A percentile compares a stretch with the other conserved stretches of the same genome.
These are phyloP conservation scores for Phytophthora crassamura DNA, from an alignment of 352 stramenopile genomes.

Conservation along the genomic window DNA sequence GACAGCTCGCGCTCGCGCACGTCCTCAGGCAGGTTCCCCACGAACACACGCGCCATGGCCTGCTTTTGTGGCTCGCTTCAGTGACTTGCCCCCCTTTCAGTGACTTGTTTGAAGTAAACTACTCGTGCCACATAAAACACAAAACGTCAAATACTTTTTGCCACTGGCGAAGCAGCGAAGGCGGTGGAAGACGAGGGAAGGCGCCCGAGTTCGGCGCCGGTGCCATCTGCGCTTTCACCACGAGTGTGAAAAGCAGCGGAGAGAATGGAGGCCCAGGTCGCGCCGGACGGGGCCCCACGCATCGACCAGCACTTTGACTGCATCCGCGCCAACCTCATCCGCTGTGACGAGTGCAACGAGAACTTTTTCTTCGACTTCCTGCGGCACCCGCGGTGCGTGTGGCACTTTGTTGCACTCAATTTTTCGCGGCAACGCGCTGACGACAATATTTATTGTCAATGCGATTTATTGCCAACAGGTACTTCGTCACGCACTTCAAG, in stretches of 20 bases:
- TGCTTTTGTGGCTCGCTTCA: not conserved
- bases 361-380: slow-evolving; percentile 87
- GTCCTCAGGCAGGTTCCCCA: slow-evolving; percentile 67
- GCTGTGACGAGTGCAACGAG: slow-evolving; percentile 82
- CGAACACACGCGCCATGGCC: slow-evolving; percentile 54
- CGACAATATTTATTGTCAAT: slow-evolving; percentile 12
- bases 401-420: too few relatives aligned
- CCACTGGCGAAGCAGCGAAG: not conserved
- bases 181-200: not conserved
- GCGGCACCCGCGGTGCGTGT: slow-evolving; percentile 63
- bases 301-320: slow-evolving; percentile 76
- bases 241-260: not conserved
- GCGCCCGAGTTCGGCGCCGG: too few relatives aligned
- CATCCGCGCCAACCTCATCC: slow-evolving; percentile 72
- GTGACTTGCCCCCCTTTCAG: slow-evolving; percentile 6
- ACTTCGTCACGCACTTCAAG: slow-evolving; percentile 88
- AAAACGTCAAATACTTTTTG: too few relatives aligned
- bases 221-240: too few relatives aligned
- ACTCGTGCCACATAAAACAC: not conserved
- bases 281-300: slow-evolving; percentile 15
- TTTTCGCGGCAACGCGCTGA: not conserved
- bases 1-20: slow-evolving; percentile 67
- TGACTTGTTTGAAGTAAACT: slow-evolving; percentile 10
- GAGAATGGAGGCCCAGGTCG: not conserved
- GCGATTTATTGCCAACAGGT: slow-evolving; percentile 37